Evolutionary conservation across 2,329 filamentous ascomycete genomes (phyloP), one percentile per base, ranked within the genome.

Genomic region (Cladophialophora exuberans): DNA sequence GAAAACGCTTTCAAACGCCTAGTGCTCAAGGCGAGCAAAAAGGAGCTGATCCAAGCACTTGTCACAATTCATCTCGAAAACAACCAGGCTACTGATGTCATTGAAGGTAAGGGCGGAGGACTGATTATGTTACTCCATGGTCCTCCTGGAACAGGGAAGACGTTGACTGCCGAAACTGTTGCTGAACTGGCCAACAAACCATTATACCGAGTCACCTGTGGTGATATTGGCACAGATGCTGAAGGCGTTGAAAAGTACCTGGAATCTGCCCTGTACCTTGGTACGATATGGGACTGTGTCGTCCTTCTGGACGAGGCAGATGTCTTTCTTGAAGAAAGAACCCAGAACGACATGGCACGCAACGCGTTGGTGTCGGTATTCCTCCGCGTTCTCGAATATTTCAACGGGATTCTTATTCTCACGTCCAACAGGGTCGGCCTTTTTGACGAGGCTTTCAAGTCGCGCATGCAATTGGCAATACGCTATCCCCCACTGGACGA

Each of bases 361-460:
- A 68, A 69, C 47, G 56, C 53, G 2, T 49, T 68, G 3, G 67
- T 68, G 1, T 65, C 54, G 18, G 56, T 70, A 17, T 73, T 75
- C 64, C 59, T 73, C 9, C 66, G 68, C 13, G 64, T 68, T 11
- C 62, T 76, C 10, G 66, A 71, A 55, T 70, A 68, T 56, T 69
- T 70, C 60, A 63, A 74, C 56, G 75, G 74, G 6, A 75, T 77
- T 43, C 66, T 78, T 30, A 74, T 79, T 54, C 65, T 77, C 10
- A 76, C 74, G 4, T 74, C 71, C 3, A 79, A 79, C 60, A 84
- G 90, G 2, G 88, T 94, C 1, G 73, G 85, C 74, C 91, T 88
- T 0, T 94, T 96, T 65, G 91, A 96, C 65, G 89, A 94, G 60
- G 91, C 90, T 1, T 95, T 96, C 77, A 88, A 94, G 69, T 89